Conservation (phyloP, 2,329 filamentous ascomycete species). For the Penicillium sp. region DNA sequence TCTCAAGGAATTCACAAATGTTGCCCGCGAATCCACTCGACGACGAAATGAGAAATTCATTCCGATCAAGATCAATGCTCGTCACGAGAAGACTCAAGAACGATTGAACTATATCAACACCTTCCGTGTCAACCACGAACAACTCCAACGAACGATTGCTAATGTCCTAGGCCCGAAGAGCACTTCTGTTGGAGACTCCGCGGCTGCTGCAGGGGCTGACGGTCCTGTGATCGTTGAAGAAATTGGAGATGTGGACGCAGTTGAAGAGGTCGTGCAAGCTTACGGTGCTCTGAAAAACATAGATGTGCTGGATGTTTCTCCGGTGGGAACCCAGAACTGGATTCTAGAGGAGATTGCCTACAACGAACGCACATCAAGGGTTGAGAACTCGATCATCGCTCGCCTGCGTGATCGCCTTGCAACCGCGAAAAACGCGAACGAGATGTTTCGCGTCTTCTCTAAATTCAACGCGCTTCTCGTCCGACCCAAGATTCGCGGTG, state of each 20-base stretch:
- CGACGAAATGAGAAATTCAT: conserved; percentile 98
- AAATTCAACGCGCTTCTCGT: conserved; percentile 99
- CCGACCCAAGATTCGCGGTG: conserved; percentile 96
- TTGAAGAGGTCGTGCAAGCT: conserved; percentile 92
- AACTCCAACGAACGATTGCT: conserved; percentile 92
- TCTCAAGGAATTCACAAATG: conserved; percentile 96
- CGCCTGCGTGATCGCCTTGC: conserved; percentile 88
- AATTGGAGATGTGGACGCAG: conserved; percentile 95
- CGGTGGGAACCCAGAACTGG: conserved; percentile 89
- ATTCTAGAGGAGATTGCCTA: conserved; percentile 93
- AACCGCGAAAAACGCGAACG: conserved; percentile 94
- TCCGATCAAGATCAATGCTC: conserved; percentile 90
- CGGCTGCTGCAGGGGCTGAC: conserved; percentile 52
- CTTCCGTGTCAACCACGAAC: conserved; percentile 96
- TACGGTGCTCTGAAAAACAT: conserved; percentile 95
- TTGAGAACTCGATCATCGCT: conserved; percentile 99
- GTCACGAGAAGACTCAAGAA: conserved; percentile 86
- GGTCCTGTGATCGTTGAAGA: conserved; percentile 81
- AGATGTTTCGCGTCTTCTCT: conserved; percentile 99
- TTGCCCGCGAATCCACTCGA: conserved; percentile 91
- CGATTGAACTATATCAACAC: conserved; percentile 91
- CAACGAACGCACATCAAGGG: conserved; percentile 94
- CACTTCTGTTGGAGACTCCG: conserved; percentile 58
- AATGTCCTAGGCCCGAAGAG: conserved; percentile 87
- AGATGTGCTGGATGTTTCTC: conserved; percentile 88